Evolutionary conservation across 2,329 filamentous ascomycete species (phyloP).

Genomic region (Microsporum ferrugineum): DNA sequence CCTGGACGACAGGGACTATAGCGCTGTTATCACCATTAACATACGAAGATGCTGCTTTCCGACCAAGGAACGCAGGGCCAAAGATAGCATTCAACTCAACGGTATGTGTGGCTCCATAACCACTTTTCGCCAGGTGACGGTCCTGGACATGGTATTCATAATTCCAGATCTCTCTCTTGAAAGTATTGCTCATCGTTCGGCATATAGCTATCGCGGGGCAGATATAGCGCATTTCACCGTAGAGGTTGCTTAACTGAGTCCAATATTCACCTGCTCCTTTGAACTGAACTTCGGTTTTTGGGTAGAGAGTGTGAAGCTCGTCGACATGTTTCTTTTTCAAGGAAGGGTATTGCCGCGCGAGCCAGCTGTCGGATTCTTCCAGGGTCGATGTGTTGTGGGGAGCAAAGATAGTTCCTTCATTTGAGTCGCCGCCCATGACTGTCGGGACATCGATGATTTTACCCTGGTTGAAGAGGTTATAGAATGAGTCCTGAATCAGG

Average conservation of each 20-base stretch:
- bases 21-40: slow-evolving; percentile 39
- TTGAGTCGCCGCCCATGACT: slow-evolving; percentile 49
- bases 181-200: slow-evolving; percentile 19
- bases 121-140: slow-evolving; percentile 39
- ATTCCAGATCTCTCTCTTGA: slow-evolving; percentile 44
- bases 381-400: slow-evolving; percentile 39
- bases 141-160: slow-evolving; percentile 62
- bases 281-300: slow-evolving; percentile 40
- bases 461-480: slow-evolving; percentile 38
- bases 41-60: slow-evolving; percentile 44
- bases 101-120: slow-evolving; percentile 56
- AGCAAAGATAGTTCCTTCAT: slow-evolving; percentile 55
- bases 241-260: slow-evolving; percentile 47
- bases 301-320: slow-evolving; percentile 46
- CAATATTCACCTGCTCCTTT: slow-evolving; percentile 38
- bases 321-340: slow-evolving; percentile 42
- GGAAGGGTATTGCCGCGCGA: slow-evolving; percentile 48
- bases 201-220: slow-evolving; percentile 51
- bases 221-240: slow-evolving; percentile 55
- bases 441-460: slow-evolving; percentile 43
- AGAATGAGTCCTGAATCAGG: slow-evolving; percentile 42
- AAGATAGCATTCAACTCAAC: slow-evolving; percentile 57
- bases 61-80: slow-evolving; percentile 47
- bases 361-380: slow-evolving; percentile 43
- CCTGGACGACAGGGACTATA: slow-evolving; percentile 52